phyloP scores from a whole-genome alignment of 352 stramenopile species.

The Elongisporangium undulatum region DNA sequence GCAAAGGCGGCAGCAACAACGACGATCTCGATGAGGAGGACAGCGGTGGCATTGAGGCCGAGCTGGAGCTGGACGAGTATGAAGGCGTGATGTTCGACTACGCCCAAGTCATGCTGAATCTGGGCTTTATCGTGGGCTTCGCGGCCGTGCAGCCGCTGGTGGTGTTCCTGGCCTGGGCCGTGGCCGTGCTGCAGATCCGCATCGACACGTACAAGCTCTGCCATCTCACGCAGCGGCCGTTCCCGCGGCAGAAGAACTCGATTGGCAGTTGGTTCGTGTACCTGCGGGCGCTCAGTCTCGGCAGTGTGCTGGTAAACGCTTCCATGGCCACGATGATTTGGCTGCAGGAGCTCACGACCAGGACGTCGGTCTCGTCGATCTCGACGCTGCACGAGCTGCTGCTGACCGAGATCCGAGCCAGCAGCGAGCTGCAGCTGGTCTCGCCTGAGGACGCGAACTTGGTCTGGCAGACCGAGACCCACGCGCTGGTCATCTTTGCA shows the following conservation, averaged over 20 bases:
- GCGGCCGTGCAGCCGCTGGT: constrained; percentile 35
- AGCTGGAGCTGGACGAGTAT: constrained; percentile 44
- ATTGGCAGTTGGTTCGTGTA: constrained; percentile 64
- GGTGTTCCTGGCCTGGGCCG: constrained; percentile 35
- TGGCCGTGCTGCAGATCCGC: constrained; percentile 56
- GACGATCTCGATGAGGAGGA: constrained; percentile 4
- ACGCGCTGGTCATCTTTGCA: constrained; percentile 30
- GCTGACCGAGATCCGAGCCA: neutral
- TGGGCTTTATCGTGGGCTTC: constrained; percentile 70
- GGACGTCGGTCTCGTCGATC: constrained; percentile 1
- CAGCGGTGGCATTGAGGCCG: constrained; percentile 17
- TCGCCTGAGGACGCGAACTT: neutral
- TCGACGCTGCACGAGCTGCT: constrained; percentile 20
- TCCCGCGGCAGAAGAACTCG: constrained; percentile 36
- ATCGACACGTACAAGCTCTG: constrained; percentile 64
- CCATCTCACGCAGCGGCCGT: constrained; percentile 55
- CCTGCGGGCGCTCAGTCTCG: constrained; percentile 45
- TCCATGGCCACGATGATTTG: constrained; percentile 25
- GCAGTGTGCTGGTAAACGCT: constrained; percentile 49
- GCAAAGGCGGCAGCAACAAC: neutral
- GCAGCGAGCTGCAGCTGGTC: constrained; percentile 6
- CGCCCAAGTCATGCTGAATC: constrained; percentile 54
- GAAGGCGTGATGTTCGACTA: constrained; percentile 78
- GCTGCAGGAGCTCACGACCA: constrained; percentile 9
- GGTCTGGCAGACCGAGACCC: constrained; percentile 12